Percentiles rank a stretch among this genome's conserved stretches.
Conservation (phyloP, 2,329 filamentous ascomycete genomes). For the Ophiostoma ulmi region DNA sequence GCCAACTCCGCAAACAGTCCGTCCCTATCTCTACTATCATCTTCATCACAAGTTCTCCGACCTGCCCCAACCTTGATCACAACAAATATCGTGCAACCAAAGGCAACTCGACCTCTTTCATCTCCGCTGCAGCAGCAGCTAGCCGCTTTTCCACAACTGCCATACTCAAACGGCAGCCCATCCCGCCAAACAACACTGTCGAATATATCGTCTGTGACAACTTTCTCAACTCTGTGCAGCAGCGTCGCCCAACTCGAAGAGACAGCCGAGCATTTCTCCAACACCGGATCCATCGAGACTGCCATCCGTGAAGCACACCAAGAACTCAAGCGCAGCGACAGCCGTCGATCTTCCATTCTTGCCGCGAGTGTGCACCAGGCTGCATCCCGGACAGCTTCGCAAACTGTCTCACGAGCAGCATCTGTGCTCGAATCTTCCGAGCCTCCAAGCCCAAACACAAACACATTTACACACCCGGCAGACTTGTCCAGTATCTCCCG, state of each 20-base stretch:
- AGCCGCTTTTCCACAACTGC: slow-evolving; percentile 44
- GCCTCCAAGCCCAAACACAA: not conserved
- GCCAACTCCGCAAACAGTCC: not conserved
- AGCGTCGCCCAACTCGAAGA: slow-evolving; percentile 72
- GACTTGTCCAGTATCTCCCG: not conserved
- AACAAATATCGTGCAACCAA: slow-evolving; percentile 23
- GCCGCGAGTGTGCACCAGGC: slow-evolving; percentile 41
- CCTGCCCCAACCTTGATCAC: not conserved
- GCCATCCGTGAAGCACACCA: slow-evolving; percentile 69
- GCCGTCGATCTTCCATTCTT: slow-evolving; percentile 58
- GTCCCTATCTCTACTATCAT: not conserved
- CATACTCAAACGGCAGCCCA: slow-evolving; percentile 61
- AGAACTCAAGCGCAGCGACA: slow-evolving; percentile 66
- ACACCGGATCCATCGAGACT: slow-evolving; percentile 70
- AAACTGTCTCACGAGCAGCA: slow-evolving; percentile 20
- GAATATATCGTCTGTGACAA: too few relatives aligned
- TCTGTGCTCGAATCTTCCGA: not conserved
- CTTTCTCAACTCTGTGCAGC: slow-evolving; percentile 17
- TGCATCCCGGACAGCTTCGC: slow-evolving; percentile 25
- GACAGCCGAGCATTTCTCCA: slow-evolving; percentile 67
- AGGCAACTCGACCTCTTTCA: slow-evolving; percentile 16
- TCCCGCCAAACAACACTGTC: slow-evolving; percentile 44
- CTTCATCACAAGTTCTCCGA: not conserved
- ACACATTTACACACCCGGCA: slow-evolving; percentile 19
- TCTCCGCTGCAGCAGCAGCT: slow-evolving; percentile 18